Conservation (phyloP, 176 grass and related monocot species). For the Musa itinerans region DNA sequence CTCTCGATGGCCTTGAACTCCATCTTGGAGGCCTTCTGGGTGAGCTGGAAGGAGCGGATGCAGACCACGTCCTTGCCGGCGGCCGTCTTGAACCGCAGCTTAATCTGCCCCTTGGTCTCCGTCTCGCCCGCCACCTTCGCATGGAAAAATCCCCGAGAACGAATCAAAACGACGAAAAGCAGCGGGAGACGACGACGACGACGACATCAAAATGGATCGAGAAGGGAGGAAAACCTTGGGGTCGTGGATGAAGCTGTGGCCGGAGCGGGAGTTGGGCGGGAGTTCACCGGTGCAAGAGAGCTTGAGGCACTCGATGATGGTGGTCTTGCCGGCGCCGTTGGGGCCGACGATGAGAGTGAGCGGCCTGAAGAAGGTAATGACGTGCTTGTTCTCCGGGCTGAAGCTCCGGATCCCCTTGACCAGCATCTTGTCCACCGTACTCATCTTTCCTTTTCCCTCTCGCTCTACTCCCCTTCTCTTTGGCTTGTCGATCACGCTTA, state of each 20-base stretch:
- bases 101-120: conserved; percentile 86
- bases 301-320: conserved; percentile 98
- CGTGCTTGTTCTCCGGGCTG: conserved; percentile 96
- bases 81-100: conserved; percentile 82
- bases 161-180: background rate
- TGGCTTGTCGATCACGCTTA: background rate
- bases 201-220: background rate
- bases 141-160: background rate
- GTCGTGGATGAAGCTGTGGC: conserved; percentile 90
- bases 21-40: conserved; percentile 97
- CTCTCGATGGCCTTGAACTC: conserved; percentile 99
- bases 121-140: conserved; percentile 80
- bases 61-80: conserved; percentile 95
- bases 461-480: background rate
- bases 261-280: conserved; percentile 82
- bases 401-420: conserved; percentile 97
- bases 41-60: conserved; percentile 95
- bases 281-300: conserved; percentile 89
- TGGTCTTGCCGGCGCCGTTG: conserved; percentile 94
- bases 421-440: conserved; percentile 98
- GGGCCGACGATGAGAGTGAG: conserved; percentile 95
- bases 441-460: conserved; percentile 43
- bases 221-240: conserved; percentile 41
- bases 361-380: conserved; percentile 96
- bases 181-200: background rate